phyloP scores from a whole-genome alignment of 2,329 filamentous ascomycete species.

The Xylaria sp. region DNA sequence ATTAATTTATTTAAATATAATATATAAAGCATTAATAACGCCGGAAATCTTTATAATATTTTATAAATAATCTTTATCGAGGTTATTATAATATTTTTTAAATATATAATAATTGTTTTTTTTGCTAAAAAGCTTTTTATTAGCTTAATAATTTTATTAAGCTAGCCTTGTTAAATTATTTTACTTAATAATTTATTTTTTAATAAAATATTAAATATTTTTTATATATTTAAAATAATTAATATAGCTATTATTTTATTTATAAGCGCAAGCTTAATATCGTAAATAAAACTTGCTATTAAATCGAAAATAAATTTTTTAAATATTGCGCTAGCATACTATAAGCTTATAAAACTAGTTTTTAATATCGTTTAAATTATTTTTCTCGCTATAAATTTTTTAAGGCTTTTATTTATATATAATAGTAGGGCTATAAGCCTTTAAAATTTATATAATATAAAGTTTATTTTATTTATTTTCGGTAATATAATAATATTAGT shows the following conservation, averaged over 20 bases:
- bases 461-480: slow-evolving; percentile 10
- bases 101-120: slow-evolving; percentile 18
- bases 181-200: slow-evolving; percentile 20
- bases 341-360: slow-evolving; percentile 18
- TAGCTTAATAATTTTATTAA: background rate
- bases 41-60: too few species aligned
- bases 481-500: background rate
- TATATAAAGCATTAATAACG: too few species aligned
- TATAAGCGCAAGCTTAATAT: slow-evolving; percentile 17
- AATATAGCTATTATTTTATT: slow-evolving; percentile 19
- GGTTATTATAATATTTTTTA: slow-evolving; percentile 26
- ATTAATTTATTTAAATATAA: too few species aligned
- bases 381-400: slow-evolving; percentile 15
- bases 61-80: too few species aligned
- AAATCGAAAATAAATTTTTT: slow-evolving; percentile 24
- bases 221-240: slow-evolving; percentile 25
- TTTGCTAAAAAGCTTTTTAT: slow-evolving; percentile 11
- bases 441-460: too few species aligned
- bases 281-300: slow-evolving; percentile 20
- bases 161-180: slow-evolving; percentile 17
- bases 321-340: slow-evolving; percentile 5
- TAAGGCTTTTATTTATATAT: slow-evolving; percentile 13
- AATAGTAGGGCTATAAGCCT: slow-evolving; percentile 12
- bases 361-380: slow-evolving; percentile 21
- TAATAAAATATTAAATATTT: slow-evolving; percentile 18